Conservation (phyloP, 345 rosid species). For the Euphorbia peplus region DNA sequence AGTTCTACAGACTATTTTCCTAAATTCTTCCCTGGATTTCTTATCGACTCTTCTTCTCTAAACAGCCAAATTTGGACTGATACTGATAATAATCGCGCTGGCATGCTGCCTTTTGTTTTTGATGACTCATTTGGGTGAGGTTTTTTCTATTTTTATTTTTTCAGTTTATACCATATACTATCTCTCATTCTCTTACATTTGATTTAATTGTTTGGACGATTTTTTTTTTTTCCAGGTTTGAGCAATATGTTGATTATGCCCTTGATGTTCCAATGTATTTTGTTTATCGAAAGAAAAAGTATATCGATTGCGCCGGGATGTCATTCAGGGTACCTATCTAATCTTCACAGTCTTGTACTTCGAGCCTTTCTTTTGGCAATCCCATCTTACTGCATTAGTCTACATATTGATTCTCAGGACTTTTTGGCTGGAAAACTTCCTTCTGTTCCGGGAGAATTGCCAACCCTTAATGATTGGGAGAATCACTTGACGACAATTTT, state of each 20-base stretch:
- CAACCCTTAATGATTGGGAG: slow-evolving; percentile 95
- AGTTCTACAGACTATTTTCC: slow-evolving; percentile 7
- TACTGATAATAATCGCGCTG: slow-evolving; percentile 85
- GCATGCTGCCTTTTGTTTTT: slow-evolving; percentile 98
- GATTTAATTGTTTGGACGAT: not conserved
- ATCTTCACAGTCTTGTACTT: slow-evolving; percentile 38
- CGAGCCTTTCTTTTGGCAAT: slow-evolving; percentile 19
- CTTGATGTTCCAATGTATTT: slow-evolving; percentile 99
- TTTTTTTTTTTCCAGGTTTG: slow-evolving; percentile 53
- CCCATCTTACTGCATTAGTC: not conserved
- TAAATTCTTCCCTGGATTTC: slow-evolving; percentile 3
- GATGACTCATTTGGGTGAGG: slow-evolving; percentile 90
- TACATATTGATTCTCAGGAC: slow-evolving; percentile 53
- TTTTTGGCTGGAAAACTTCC: slow-evolving; percentile 96
- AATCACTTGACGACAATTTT: slow-evolving; percentile 94
- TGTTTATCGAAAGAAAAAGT: slow-evolving; percentile 77
- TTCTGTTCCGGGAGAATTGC: slow-evolving; percentile 85
- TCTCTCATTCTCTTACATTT: not conserved
- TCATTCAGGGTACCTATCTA: slow-evolving; percentile 84
- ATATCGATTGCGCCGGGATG: slow-evolving; percentile 90
- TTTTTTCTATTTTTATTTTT: not conserved
- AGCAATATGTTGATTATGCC: slow-evolving; percentile 97
- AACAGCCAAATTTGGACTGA: slow-evolving; percentile 95
- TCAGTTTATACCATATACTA: too few relatives aligned
- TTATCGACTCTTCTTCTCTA: slow-evolving; percentile 27